phyloP scores from a whole-genome alignment of 345 rosid genomes.

The Salix caprea region DNA sequence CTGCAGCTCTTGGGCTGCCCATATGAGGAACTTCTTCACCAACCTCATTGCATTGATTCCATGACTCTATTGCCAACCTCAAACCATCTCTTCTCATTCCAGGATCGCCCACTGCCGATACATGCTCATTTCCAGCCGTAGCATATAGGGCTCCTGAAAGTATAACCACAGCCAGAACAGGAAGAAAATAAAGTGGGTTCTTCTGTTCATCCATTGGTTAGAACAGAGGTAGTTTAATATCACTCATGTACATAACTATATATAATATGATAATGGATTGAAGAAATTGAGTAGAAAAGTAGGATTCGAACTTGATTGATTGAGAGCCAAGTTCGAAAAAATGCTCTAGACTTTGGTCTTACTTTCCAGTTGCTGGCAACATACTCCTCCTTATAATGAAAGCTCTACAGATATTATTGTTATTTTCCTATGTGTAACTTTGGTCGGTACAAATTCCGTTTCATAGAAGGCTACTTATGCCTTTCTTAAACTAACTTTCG shows the following conservation, averaged over 20 bases:
- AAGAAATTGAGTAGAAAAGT: neutral
- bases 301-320: neutral
- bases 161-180: constrained; percentile 8
- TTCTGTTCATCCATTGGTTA: constrained; percentile 23
- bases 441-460: constrained; percentile 26
- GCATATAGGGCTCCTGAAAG: neutral
- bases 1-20: constrained; percentile 89
- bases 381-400: constrained; percentile 16
- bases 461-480: constrained; percentile 24
- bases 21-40: constrained; percentile 63
- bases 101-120: constrained; percentile 66
- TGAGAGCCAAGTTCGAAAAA: no score
- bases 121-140: constrained; percentile 20
- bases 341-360: constrained; percentile 6
- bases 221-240: constrained; percentile 4
- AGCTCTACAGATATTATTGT: neutral
- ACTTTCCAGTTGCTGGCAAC: constrained; percentile 8
- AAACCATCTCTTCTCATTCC: constrained; percentile 75
- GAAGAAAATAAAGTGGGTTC: neutral
- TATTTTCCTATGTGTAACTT: neutral
- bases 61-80: constrained; percentile 75
- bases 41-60: constrained; percentile 92
- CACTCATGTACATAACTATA: neutral
- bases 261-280: neutral
- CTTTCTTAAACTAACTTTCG: constrained; percentile 29